A percentile compares a stretch with the other conserved stretches of the same genome.
Conservation (phyloP, 495 filamentous ascomycete genomes). For the Tuber borchii region DNA sequence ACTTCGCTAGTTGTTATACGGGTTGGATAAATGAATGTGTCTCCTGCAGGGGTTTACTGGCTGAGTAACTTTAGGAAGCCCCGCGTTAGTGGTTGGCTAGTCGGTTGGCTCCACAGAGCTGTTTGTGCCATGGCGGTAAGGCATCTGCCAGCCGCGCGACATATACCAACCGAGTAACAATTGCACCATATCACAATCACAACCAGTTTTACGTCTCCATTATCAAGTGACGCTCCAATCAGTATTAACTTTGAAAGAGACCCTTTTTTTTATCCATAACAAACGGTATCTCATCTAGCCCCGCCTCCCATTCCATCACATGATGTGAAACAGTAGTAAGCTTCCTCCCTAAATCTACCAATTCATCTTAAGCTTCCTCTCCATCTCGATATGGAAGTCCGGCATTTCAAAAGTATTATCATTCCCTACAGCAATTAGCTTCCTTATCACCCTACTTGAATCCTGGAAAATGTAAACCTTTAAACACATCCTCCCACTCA, state of each 20-base stretch:
- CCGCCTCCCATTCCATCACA: background rate
- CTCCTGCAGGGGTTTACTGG: background rate
- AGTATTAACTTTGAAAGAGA: background rate
- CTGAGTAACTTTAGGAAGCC: background rate
- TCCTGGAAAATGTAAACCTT: slow-evolving; percentile 42
- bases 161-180: background rate
- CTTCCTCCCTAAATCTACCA: slow-evolving; percentile 45
- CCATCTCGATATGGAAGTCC: slow-evolving; percentile 85
- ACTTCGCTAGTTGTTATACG: background rate
- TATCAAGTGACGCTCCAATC: background rate
- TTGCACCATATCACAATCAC: background rate
- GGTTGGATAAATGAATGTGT: background rate
- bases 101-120: background rate
- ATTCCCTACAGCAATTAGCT: slow-evolving; percentile 42
- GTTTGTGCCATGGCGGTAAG: background rate
- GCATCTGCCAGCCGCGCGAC: background rate
- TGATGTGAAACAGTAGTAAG: background rate
- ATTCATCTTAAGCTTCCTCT: slow-evolving; percentile 73
- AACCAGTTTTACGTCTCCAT: background rate
- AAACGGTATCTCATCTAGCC: background rate
- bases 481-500: slow-evolving; percentile 89
- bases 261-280: background rate
- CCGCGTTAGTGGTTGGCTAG: background rate
- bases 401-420: slow-evolving; percentile 62
- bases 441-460: background rate